Evolutionary conservation across 768 basidiomycete species (phyloP).

Genomic region (Boletus reticulatus): DNA sequence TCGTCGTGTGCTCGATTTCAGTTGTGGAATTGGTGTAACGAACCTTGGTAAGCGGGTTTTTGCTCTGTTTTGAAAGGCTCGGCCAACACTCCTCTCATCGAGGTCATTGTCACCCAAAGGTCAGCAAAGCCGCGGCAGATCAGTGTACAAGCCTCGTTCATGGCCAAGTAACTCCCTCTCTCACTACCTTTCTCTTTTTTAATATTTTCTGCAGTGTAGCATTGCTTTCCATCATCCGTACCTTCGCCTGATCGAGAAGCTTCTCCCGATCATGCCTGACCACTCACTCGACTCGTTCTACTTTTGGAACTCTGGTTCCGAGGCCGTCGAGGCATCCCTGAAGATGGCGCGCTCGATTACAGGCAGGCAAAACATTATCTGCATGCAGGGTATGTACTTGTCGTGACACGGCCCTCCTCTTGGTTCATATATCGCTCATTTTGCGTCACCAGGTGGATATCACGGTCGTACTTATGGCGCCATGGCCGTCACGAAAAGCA

Average conservation of each 20-base stretch:
- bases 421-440: neutral
- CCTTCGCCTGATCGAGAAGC: slow-evolving; percentile 78
- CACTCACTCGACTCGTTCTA: slow-evolving; percentile 92
- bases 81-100: neutral
- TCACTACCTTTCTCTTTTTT: neutral
- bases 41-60: slow-evolving; percentile 56
- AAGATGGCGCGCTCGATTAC: slow-evolving; percentile 84
- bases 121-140: slow-evolving; percentile 85
- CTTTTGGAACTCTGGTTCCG: slow-evolving; percentile 96
- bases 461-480: slow-evolving; percentile 94
- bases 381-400: slow-evolving; percentile 69
- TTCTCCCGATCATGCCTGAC: slow-evolving; percentile 89
- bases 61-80: neutral
- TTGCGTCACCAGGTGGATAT: slow-evolving; percentile 55
- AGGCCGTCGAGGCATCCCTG: slow-evolving; percentile 86
- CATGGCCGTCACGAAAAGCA: slow-evolving; percentile 92
- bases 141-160: slow-evolving; percentile 83
- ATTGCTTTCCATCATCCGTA: slow-evolving; percentile 88
- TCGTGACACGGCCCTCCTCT: neutral
- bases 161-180: slow-evolving; percentile 52
- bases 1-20: slow-evolving; percentile 77
- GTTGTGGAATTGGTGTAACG: slow-evolving; percentile 85
- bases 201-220: slow-evolving; percentile 61
- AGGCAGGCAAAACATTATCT: slow-evolving; percentile 81
- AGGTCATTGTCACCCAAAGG: slow-evolving; percentile 88